Evolutionary conservation across 2,329 filamentous ascomycete species (phyloP).

Genomic region (Verticillium klebahnii): DNA sequence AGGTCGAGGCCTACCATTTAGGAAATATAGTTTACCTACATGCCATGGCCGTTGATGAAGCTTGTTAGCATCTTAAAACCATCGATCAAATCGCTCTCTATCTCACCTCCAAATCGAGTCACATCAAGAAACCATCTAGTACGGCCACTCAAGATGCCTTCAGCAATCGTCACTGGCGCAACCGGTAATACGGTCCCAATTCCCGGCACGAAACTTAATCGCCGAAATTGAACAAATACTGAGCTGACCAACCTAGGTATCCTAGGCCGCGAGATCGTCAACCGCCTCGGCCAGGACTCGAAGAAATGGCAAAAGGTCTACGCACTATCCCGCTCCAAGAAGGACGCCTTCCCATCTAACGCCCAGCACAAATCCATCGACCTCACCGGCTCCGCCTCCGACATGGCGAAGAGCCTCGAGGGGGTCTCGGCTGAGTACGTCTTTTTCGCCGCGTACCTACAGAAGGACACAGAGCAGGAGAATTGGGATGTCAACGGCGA

Average conservation of each 20-base stretch:
- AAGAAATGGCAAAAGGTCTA: conserved; percentile 16
- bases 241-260: conserved; percentile 12
- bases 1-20: too few relatives aligned
- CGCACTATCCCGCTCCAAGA: conserved; percentile 19
- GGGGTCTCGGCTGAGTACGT: conserved; percentile 17
- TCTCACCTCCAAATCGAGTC: too few relatives aligned
- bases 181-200: conserved; percentile 1
- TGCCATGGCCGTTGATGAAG: too few relatives aligned
- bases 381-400: conserved; percentile 14
- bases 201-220: not conserved
- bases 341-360: conserved; percentile 14
- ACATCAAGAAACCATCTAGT: too few relatives aligned
- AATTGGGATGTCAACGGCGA: conserved; percentile 26
- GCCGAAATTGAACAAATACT: not conserved
- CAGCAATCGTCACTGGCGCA: conserved; percentile 12
- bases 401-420: conserved; percentile 19
- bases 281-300: conserved; percentile 10
- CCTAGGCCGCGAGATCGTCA: conserved; percentile 19
- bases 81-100: too few relatives aligned
- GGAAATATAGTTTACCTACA: too few relatives aligned
- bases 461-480: conserved; percentile 17
- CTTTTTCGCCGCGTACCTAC: conserved; percentile 19
- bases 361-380: conserved; percentile 17
- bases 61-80: not conserved
- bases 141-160: conserved; percentile 3